Evolutionary conservation across 331 rosid genomes (phyloP).

Genomic region (Rhamnella rubrinervis): DNA sequence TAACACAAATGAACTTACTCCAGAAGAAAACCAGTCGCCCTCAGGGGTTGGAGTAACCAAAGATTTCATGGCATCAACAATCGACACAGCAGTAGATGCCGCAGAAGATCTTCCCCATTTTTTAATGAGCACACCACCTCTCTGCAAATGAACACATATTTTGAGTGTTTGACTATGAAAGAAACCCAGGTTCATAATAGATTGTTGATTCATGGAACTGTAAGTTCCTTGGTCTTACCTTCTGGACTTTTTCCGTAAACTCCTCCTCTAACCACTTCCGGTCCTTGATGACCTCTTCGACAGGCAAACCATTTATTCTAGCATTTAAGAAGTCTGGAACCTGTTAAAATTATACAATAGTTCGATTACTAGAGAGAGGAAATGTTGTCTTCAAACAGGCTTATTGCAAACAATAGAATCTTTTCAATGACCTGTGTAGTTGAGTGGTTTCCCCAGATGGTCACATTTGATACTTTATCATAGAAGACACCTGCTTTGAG

Average conservation of each 20-base stretch:
- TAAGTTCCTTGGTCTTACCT: slow-evolving; percentile 39
- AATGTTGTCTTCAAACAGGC: not conserved
- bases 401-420: slow-evolving; percentile 1
- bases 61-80: slow-evolving; percentile 84
- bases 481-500: slow-evolving; percentile 98
- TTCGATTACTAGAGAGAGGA: slow-evolving; percentile 20
- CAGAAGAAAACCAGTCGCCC: slow-evolving; percentile 98
- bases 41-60: slow-evolving; percentile 83
- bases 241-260: slow-evolving; percentile 78
- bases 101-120: slow-evolving; percentile 99
- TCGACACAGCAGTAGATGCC: slow-evolving; percentile 89
- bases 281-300: slow-evolving; percentile 86
- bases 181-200: not conserved
- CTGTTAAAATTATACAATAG: slow-evolving; percentile 35
- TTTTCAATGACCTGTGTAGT: slow-evolving; percentile 77
- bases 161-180: slow-evolving; percentile 20
- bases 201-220: not conserved
- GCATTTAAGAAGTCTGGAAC: slow-evolving; percentile 96
- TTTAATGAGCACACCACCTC: slow-evolving; percentile 84
- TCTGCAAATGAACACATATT: slow-evolving; percentile 43
- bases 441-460: slow-evolving; percentile 99
- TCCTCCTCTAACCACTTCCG: slow-evolving; percentile 89
- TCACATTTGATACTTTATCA: slow-evolving; percentile 87
- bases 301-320: slow-evolving; percentile 75
- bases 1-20: slow-evolving; percentile 50